A percentile compares a stretch with the other conserved stretches of the same genome.
Evolutionary conservation across 345 rosid species (phyloP).

Genomic region (Euphorbia pulcherrima): DNA sequence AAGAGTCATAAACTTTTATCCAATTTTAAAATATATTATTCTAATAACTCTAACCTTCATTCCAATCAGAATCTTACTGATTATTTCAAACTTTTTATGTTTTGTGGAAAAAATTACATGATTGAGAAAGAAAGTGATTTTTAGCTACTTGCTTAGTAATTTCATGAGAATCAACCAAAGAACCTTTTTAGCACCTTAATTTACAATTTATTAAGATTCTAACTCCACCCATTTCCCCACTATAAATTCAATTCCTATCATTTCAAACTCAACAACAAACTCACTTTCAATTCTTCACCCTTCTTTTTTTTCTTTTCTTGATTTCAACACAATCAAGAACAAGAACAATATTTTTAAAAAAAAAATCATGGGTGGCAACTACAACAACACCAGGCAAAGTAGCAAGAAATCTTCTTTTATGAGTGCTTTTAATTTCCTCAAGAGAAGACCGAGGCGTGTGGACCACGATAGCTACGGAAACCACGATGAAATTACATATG

Average conservation of each 20-base stretch:
- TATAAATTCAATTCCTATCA: slow-evolving; percentile 15
- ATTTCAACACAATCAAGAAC: neutral
- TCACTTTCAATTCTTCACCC: neutral
- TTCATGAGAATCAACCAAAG: neutral
- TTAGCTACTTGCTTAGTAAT: neutral
- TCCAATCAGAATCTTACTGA: too few relatives aligned
- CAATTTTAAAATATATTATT: too few relatives aligned
- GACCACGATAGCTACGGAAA: slow-evolving; percentile 12
- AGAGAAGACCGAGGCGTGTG: slow-evolving; percentile 28
- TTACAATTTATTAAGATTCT: slow-evolving; percentile 13
- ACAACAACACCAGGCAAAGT: slow-evolving; percentile 25
- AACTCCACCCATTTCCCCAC: neutral
- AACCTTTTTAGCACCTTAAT: neutral
- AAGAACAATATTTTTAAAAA: neutral
- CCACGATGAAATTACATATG: slow-evolving; percentile 10
- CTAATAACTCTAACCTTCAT: too few relatives aligned
- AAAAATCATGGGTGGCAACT: slow-evolving; percentile 35
- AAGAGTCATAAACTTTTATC: too few relatives aligned
- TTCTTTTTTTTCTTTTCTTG: neutral
- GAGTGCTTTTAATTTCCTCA: slow-evolving; percentile 32
- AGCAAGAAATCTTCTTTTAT: slow-evolving; percentile 27
- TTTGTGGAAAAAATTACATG: too few relatives aligned
- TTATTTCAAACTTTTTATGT: too few relatives aligned
- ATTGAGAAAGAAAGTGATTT: neutral
- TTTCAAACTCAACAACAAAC: neutral